These are phyloP conservation scores for Gorgonomyces haynaldii DNA, from an alignment of 192 early-diverging fungal species.

Conservation along the genomic window DNA sequence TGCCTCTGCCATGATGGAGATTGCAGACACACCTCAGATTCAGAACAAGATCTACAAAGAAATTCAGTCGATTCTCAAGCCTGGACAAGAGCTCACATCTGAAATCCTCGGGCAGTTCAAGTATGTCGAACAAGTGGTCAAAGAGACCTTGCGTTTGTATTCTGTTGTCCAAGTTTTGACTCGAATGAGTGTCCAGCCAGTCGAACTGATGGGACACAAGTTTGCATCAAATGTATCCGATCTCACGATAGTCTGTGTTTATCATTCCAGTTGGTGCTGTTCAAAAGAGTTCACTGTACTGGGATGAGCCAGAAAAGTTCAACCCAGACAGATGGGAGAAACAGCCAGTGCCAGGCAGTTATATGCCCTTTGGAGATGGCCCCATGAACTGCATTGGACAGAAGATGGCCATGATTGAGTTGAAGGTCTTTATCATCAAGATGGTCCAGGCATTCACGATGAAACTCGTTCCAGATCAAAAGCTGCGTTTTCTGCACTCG, in stretches of 20 bases:
- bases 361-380: slow-evolving; percentile 37
- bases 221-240: too few species aligned
- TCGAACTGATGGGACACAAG: too few species aligned
- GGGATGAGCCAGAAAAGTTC: slow-evolving; percentile 18
- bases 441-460: slow-evolving; percentile 1
- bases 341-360: slow-evolving; percentile 13
- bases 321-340: slow-evolving; percentile 26
- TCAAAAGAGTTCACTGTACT: slow-evolving; percentile 15
- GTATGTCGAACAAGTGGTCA: slow-evolving; percentile 20
- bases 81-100: background rate
- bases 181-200: too few species aligned
- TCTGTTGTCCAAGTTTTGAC: slow-evolving; percentile 23
- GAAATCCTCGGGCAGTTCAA: slow-evolving; percentile 14
- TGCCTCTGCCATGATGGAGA: slow-evolving; percentile 10
- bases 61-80: slow-evolving; percentile 7
- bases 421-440: slow-evolving; percentile 1
- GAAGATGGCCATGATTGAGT: slow-evolving; percentile 37
- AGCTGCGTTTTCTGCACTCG: background rate
- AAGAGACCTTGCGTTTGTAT: slow-evolving; percentile 26
- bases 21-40: slow-evolving; percentile 12
- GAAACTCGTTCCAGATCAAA: background rate
- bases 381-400: slow-evolving; percentile 38
- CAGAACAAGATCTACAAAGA: slow-evolving; percentile 10
- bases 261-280: slow-evolving; percentile 6
- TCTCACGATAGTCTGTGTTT: too few species aligned